Percentiles rank a stretch among this genome's conserved stretches.
phyloP scores from a whole-genome alignment of 805 yeast species.

The Ogataea kodamae region DNA sequence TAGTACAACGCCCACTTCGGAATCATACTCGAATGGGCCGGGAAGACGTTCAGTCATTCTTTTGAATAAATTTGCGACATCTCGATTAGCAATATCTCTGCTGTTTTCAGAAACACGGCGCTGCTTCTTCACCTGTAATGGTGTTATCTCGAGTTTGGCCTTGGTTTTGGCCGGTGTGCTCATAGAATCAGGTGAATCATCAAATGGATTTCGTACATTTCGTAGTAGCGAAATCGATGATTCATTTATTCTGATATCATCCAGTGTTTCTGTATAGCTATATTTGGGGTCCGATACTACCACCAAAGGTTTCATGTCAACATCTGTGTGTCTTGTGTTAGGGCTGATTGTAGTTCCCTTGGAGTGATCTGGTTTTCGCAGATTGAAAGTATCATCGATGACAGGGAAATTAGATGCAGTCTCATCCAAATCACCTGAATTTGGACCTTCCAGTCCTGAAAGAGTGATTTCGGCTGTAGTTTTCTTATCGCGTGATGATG shows the following conservation, averaged over 20 bases:
- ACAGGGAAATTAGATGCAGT: no score
- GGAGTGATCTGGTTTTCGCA: no score
- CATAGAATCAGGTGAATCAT: conserved; percentile 26
- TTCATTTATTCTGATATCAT: conserved; percentile 13
- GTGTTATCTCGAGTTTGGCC: conserved; percentile 6
- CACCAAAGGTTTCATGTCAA: no score
- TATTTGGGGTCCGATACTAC: no score
- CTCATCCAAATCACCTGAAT: no score
- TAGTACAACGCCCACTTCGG: conserved; percentile 27
- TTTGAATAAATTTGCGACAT: conserved; percentile 26
- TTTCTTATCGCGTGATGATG: no score
- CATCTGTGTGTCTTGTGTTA: no score
- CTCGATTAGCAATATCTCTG: no score
- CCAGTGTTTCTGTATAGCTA: conserved; percentile 2
- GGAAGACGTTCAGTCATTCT: conserved; percentile 21
- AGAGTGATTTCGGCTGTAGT: no score
- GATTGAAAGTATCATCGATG: no score
- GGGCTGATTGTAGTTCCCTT: conserved; percentile 2
- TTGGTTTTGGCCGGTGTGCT: conserved; percentile 17
- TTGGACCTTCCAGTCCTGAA: no score
- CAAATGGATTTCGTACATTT: conserved; percentile 38
- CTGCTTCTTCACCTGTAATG: conserved; percentile 1
- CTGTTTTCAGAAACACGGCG: conserved; percentile 1
- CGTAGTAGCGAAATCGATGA: conserved; percentile 28
- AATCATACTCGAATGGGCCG: conserved; percentile 25